Evolutionary conservation across 495 filamentous ascomycete species (phyloP).

Genomic region (Choiromyces venosus): DNA sequence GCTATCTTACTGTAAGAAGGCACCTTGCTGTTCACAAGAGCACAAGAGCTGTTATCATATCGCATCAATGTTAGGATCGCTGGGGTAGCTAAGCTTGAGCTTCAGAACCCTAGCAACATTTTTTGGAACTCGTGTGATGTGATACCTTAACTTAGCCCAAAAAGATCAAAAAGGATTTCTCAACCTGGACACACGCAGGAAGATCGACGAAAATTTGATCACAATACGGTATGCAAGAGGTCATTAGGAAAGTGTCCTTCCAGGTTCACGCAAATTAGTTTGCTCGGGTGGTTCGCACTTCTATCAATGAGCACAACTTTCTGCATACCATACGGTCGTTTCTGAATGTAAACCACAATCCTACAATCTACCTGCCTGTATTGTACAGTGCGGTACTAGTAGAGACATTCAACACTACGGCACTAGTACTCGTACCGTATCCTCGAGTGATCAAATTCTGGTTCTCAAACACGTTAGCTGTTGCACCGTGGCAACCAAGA

Average conservation of each 20-base stretch:
- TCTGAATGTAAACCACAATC: too few relatives aligned
- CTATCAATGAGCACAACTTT: background rate
- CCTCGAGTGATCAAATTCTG: background rate
- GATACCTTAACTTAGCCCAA: background rate
- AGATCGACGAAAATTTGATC: background rate
- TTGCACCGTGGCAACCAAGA: background rate
- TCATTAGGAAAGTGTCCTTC: background rate
- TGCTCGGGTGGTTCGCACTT: too few relatives aligned
- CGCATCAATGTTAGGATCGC: background rate
- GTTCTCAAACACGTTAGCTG: background rate
- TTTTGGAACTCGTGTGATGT: background rate
- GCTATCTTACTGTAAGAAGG: background rate
- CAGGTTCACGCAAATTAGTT: background rate
- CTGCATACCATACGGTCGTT: background rate
- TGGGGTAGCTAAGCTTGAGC: background rate
- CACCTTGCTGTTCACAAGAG: background rate
- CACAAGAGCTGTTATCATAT: background rate
- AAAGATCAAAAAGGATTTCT: background rate
- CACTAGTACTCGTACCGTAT: too few relatives aligned
- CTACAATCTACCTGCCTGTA: too few relatives aligned
- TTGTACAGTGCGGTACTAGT: too few relatives aligned
- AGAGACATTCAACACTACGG: too few relatives aligned
- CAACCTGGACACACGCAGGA: background rate
- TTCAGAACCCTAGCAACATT: background rate
- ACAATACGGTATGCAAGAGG: background rate